A percentile compares a stretch with the other conserved stretches of the same genome.
These are phyloP conservation scores for Aristolochia californica DNA, from an alignment of 164 flowering plant species.

Conservation along the genomic window DNA sequence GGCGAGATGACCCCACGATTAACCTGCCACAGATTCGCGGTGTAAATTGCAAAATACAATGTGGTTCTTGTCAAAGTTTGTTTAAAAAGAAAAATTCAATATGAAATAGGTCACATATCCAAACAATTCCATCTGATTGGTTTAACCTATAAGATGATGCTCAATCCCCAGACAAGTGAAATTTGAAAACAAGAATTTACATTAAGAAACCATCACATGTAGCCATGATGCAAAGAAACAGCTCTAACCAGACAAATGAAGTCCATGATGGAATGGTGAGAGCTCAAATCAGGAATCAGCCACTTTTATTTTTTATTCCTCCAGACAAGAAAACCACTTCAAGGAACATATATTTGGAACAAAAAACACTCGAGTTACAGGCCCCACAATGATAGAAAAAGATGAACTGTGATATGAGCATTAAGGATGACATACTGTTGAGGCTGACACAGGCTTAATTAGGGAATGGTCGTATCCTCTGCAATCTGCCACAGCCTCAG, in stretches of 20 bases:
- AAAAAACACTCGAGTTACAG: too few species aligned
- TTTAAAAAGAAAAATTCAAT: neutral
- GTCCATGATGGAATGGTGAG: too few species aligned
- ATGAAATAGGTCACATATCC: too few species aligned
- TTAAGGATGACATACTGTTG: slow-evolving; percentile 41
- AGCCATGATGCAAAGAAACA: too few species aligned
- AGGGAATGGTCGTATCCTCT: slow-evolving; percentile 52
- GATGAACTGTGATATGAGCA: neutral
- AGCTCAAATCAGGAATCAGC: too few species aligned
- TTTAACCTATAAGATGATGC: neutral
- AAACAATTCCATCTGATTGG: too few species aligned
- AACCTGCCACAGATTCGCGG: slow-evolving; percentile 31
- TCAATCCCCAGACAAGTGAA: neutral
- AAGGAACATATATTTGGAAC: too few species aligned
- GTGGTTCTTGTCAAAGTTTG: neutral
- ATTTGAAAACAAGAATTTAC: neutral
- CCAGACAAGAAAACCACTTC: too few species aligned
- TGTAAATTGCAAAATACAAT: neutral
- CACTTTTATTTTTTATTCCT: too few species aligned
- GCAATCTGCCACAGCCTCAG: slow-evolving; percentile 63
- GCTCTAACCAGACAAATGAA: too few species aligned
- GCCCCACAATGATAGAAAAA: too few species aligned
- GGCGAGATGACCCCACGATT: slow-evolving; percentile 85
- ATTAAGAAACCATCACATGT: neutral
- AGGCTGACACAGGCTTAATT: slow-evolving; percentile 63